Base-by-base conservation (phyloP, 139 green algal genomes). In the Gonium pectorale region DNA sequence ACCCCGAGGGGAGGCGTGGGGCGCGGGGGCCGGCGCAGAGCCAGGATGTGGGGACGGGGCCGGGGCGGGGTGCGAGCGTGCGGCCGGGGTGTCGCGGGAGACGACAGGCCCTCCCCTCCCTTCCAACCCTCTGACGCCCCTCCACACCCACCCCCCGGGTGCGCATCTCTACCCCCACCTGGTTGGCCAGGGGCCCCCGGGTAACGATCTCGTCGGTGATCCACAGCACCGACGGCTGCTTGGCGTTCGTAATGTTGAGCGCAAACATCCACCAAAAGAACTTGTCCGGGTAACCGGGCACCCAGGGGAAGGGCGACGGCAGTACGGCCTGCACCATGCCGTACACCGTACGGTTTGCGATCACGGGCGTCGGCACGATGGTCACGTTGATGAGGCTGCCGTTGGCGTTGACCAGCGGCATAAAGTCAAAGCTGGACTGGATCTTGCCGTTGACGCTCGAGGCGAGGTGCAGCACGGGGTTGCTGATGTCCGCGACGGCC, bases 221-320 rank as follows among this genome's bases (percentile, higher is more conserved):
- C 74, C 74, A 82, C 59, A 60, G 21, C 74, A 71, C 40, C 0
- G 15, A n/a, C 13, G 74, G 56, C 40, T 33, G n/a, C 40, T 60
- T 60, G 2, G 59, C 4, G 0, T 44, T 21, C 13, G 40, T 46
- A 29, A 46, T 8, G 74, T 82, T 62, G 5, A 71, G 40, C 59
- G 74, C 74, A 35, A 71, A 82, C 59, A 52, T 52, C 74, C 74
- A 82, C 74, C 74, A 82, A 15, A 27, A 59, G 59, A 49, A 40
- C 60, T 71, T 60, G 40, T 82, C 74, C 17, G 74, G 74, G 38
- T 44, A 67, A 7, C 40, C 33, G 1, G 35, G 29, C 71, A 80
- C 24, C 74, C 74, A 82, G 0, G 60, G 74, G 19, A 62, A 56
- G n/a, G 11, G 51, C 40, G 59, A 72, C 37, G 74, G 74, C 40